Conservation (phyloP, 331 rosid genomes). For the Telfairia occidentalis region DNA sequence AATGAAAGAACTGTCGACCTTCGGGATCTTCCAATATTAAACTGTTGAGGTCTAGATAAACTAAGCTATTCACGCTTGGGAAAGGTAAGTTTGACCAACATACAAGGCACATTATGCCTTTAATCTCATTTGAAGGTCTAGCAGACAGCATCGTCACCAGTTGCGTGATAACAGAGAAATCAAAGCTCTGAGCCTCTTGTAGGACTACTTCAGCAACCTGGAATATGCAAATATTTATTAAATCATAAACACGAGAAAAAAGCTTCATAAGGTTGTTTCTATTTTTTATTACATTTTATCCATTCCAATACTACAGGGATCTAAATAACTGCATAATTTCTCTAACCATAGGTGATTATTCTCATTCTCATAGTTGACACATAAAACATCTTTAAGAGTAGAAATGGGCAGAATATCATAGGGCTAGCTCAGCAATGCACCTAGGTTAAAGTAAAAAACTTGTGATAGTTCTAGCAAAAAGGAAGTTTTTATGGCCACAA, state of each 20-base stretch:
- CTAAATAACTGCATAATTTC: neutral
- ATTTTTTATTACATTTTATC: neutral
- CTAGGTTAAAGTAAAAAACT: neutral
- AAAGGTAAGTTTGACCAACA: conserved; percentile 19
- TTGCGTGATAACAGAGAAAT: conserved; percentile 76
- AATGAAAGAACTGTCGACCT: neutral
- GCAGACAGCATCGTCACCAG: conserved; percentile 66
- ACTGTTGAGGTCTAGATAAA: neutral
- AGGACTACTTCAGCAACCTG: conserved; percentile 84
- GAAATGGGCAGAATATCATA: neutral
- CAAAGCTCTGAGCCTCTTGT: conserved; percentile 74
- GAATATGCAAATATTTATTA: conserved; percentile 25
- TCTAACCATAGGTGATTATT: neutral
- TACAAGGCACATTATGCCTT: conserved; percentile 82
- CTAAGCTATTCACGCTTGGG: neutral
- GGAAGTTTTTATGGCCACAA: neutral
- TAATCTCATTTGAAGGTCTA: conserved; percentile 61
- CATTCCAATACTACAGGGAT: neutral
- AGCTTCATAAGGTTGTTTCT: neutral
- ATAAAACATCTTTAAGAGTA: neutral
- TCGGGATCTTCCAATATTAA: neutral
- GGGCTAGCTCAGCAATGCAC: neutral
- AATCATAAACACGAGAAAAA: conserved; percentile 11
- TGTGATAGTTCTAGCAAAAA: neutral
- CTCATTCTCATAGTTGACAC: neutral